phyloP scores from a whole-genome alignment of 148 eudicot genomes.

The Silene latifolia region DNA sequence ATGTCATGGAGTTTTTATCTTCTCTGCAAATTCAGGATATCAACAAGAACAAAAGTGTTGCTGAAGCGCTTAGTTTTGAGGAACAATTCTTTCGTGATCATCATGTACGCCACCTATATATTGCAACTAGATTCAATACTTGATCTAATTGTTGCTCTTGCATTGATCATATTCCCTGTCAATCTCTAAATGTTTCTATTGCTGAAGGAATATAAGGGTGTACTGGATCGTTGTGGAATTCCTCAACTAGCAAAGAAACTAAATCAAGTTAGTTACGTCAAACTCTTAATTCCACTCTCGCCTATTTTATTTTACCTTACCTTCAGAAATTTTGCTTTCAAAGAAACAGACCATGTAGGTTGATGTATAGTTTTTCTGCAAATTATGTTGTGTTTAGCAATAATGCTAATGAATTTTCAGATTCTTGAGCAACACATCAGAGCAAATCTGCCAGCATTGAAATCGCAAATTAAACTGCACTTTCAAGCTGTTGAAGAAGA shows the following conservation, averaged over 20 bases:
- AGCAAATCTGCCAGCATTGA: conserved; percentile 42
- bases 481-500: conserved; percentile 39
- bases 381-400: not conserved
- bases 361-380: not conserved
- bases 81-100: conserved; percentile 44
- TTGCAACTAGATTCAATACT: not conserved
- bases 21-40: conserved; percentile 38
- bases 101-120: conserved; percentile 29
- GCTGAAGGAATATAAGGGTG: conserved; percentile 35
- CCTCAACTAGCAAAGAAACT: conserved; percentile 50
- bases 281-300: not conserved
- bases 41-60: conserved; percentile 35
- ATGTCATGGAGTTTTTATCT: not conserved
- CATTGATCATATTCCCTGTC: not conserved
- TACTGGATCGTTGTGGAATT: conserved; percentile 45
- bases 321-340: not conserved
- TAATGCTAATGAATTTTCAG: conserved; percentile 18
- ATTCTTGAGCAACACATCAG: conserved; percentile 49
- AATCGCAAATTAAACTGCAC: conserved; percentile 37
- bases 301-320: not conserved
- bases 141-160: not conserved
- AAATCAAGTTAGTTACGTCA: conserved; percentile 33
- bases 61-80: conserved; percentile 41
- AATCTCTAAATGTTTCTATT: not conserved
- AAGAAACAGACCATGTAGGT: not conserved